Base-by-base conservation (phyloP, 345 rosid species). In the Brassica cretica region DNA sequence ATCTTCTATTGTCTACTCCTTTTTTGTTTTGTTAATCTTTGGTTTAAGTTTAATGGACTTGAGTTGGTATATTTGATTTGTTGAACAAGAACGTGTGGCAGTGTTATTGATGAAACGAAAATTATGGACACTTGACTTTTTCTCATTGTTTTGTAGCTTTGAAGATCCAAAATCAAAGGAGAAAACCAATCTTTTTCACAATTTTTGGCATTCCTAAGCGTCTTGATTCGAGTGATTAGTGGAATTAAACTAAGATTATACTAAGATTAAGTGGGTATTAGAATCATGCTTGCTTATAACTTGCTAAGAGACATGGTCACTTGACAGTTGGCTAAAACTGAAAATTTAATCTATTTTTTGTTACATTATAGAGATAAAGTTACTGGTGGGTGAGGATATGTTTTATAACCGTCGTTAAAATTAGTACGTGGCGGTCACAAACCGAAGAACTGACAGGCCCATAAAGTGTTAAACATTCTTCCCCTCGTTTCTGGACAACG, bases 361-460 rank as follows among this genome's bases (percentile, higher is more conserved):
- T 64, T 66, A 61, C 64, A 63, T 55, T 44, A 9, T 7, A 37
- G 68, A 68, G 74, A 73, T 78, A 73, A 62, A 79, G 74, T 79
- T 73, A 79, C 78, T 46, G 59, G 32, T 73, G 15, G 77, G 77
- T 78, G 69, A 78, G 64, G 46, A 66, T 56, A 67, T 35, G 21
- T 61, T 15, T 10, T 49, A 70, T 9, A 78, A 78, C 68, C 12
- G 76, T 64, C 51, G 67, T 71, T 55, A 0, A 9, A 66, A 44
- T 24, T 10, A 73, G 37, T 74, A 80, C 79, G 83, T 80, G 83
- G 63, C 72, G 44, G 72, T 80, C 83, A 75, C 82, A 63, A 74
- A 80, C 68, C 69, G 67, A 55, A 64, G 21, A 59, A 44, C 2
- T 66, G 55, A 78, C 74, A 67, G 77, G 24, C 24, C 53, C 74